Base-by-base conservation (phyloP, 1,139 yeast genomes). In the Geotrichum carabidarum region DNA sequence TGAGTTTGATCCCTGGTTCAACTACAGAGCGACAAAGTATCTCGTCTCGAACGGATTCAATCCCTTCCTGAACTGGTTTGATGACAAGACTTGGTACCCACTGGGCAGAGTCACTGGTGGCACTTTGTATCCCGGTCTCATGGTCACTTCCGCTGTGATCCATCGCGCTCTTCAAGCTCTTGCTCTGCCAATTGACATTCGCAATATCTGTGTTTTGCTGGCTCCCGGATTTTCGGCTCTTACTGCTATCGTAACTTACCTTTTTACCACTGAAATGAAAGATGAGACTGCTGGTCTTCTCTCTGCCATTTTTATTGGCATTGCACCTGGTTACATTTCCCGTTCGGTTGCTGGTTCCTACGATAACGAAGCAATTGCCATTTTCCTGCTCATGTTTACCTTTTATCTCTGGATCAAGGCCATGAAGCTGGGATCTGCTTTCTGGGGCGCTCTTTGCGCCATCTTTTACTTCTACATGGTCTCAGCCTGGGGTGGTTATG, bases 401-500 rank as follows among this genome's bases (percentile, higher is more conserved):
- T 94, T 94, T 71, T 91, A 83, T 77, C 80, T 89, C 60, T 94
- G 99, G 99, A 86, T 93, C 72, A 90, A 89, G 72, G 84, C 96
- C 14, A 80, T 89, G 73, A 93, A 91, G 71, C 75, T 86, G 49
- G 99, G 99, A 35, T 87, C 96, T 2, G 84, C 90, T 15, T 78
- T 87, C 63, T 88, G 84, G 77, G 95, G 91, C 17, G 79, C 94
- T 5, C 74, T 86, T 64, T 83, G 98, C 37, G 95, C 99, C 1
- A 71, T 89, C 48, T 86, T 84, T 65, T 94, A 94, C 75, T 94
- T 94, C 72, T 94, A 94, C 78, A 94, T 94, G 99, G 99, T 94
- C 52, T 85, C 96, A 53, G 99, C 99, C n/a, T 94, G 99, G 99
- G 99, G 99, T 77, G 99, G 99, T 22, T 94, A 94, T 69, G 99